Evolutionary conservation across 139 green algal species (phyloP), one percentile per base, ranked within the genome.

Genomic region (Chlorella vulgaris): DNA sequence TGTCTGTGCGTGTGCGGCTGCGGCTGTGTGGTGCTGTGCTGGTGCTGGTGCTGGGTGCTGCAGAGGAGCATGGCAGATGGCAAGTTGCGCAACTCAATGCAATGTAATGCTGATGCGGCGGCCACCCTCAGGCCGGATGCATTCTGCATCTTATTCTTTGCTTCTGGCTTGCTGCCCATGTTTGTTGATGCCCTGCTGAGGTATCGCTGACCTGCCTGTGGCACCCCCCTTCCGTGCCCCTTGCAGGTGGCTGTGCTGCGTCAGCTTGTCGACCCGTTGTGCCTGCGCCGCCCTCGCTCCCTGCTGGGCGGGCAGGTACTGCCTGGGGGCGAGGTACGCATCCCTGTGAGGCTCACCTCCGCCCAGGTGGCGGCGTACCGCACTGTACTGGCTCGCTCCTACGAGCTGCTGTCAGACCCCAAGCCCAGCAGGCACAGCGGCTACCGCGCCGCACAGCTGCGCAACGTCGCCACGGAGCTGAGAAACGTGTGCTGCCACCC

Each of bases 361-460:
- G 65, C 39, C 39, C 90, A 94, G 85, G 70, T 63, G 2, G 86
- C 90, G 26, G 83, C 81, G 18, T 95, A 93, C 89, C 85, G 87
- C 55, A 78, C 71, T 0, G 77, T 92, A 68, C 88, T 96, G 60
- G 79, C 77, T 1, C 73, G 84, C 40, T 63, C 63, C 75, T 95
- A 87, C 67, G 87, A 93, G 61, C 39, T 91, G 55, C 85, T 96
- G 62, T 80, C 86, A 22, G 91, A 93, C 74, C 85, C 86, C 26
- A 89, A 89, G 42, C 84, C 85, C 22, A 76, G 80, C 4, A 76
- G 88, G 73, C 83, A 85, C 78, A 76, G 71, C 35, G 85, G 81
- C 21, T 86, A 86, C 47, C 58, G 88, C 29, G 84, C 81, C 18
- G 85, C 85, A 2, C 88, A 93, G 69, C 83, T 96, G 42, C 86